Percentiles rank a stretch among this genome's conserved stretches.
These are phyloP conservation scores for Hura crepitans DNA, from an alignment of 441 rosid genomes.

Conservation along the genomic window DNA sequence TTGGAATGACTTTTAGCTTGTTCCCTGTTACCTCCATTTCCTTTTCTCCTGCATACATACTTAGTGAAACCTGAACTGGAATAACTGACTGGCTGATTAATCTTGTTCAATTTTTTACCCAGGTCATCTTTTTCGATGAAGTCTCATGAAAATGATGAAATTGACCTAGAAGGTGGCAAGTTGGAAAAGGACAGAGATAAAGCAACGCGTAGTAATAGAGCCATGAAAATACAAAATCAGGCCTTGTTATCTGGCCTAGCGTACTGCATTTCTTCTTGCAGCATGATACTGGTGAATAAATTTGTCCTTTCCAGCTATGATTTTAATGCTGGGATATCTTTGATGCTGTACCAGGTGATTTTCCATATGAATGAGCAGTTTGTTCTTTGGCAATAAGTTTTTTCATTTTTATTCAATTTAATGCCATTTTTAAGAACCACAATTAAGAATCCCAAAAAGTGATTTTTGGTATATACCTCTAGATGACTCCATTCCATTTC, in stretches of 20 bases:
- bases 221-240: conserved; percentile 55
- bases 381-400: neutral
- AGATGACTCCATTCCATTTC: conserved; percentile 10
- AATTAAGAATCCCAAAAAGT: no score
- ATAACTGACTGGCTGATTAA: neutral
- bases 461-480: conserved; percentile 15
- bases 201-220: conserved; percentile 34
- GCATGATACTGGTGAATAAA: conserved; percentile 95
- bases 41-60: neutral
- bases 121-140: conserved; percentile 58
- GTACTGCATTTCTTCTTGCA: conserved; percentile 91
- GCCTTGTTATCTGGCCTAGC: conserved; percentile 88
- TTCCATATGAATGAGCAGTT: conserved; percentile 3
- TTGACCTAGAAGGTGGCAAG: conserved; percentile 83
- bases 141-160: conserved; percentile 50
- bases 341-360: conserved; percentile 93
- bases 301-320: conserved; percentile 90
- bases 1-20: neutral
- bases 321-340: conserved; percentile 90
- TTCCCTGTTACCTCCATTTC: neutral
- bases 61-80: conserved; percentile 2
- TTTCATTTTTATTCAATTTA: neutral
- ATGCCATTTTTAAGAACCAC: neutral
- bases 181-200: conserved; percentile 56
- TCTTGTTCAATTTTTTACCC: conserved; percentile 14